These are phyloP conservation scores for Neocucurbitaria cava DNA, from an alignment of 2,329 filamentous ascomycete genomes.

Conservation along the genomic window DNA sequence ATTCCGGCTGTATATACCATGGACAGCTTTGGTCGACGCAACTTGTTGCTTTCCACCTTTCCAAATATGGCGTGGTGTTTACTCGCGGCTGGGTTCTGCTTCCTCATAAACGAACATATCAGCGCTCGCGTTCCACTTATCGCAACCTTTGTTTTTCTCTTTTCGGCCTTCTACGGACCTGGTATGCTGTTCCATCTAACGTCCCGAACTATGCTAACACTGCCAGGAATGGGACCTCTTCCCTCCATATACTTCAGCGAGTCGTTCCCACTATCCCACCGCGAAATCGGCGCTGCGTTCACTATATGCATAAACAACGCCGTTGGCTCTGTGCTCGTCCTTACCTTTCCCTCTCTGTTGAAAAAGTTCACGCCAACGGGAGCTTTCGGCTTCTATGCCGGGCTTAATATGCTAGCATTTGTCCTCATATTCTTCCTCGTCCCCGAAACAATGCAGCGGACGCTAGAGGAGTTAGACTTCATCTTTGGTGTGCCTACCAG, in stretches of 20 bases:
- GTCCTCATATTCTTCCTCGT: constrained; percentile 66
- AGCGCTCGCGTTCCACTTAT: constrained; percentile 6
- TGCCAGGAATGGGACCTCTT: background rate
- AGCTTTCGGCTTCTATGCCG: constrained; percentile 65
- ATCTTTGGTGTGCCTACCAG: constrained; percentile 51
- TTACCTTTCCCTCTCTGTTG: constrained; percentile 66
- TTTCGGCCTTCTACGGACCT: background rate
- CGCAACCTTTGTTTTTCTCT: background rate
- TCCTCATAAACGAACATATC: background rate
- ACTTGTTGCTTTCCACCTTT: constrained; percentile 50
- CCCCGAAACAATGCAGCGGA: constrained; percentile 52
- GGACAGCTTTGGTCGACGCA: constrained; percentile 31
- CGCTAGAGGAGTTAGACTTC: constrained; percentile 53
- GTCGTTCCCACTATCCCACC: constrained; percentile 67
- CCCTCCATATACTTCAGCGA: background rate
- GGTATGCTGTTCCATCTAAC: background rate
- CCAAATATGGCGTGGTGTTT: constrained; percentile 56
- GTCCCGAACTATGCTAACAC: background rate
- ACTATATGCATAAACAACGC: constrained; percentile 64
- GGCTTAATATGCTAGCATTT: constrained; percentile 65
- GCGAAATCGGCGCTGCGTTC: constrained; percentile 71
- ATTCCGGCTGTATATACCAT: constrained; percentile 52
- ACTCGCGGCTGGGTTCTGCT: constrained; percentile 33
- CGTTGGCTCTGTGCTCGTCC: constrained; percentile 49
- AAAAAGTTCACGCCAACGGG: constrained; percentile 55